Conservation (phyloP, 768 basidiomycete genomes). For the Rhizopogon salebrosus region DNA sequence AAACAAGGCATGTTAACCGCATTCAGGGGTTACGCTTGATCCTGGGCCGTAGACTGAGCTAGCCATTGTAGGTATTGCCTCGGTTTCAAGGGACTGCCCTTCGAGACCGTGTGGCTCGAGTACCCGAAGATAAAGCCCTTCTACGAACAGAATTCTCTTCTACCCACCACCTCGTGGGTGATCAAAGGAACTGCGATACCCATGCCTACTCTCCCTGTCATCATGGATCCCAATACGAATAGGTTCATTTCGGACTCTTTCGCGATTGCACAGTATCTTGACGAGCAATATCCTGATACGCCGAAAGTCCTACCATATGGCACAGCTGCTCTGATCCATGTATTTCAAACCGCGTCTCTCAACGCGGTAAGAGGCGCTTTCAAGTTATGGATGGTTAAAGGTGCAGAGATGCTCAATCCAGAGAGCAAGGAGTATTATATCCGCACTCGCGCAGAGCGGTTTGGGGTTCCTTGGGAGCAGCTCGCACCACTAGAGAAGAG, state of each 20-base stretch:
- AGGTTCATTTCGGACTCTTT: conserved; percentile 36
- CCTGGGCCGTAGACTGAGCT: neutral
- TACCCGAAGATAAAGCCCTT: conserved; percentile 41
- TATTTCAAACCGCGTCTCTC: conserved; percentile 17
- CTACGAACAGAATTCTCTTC: conserved; percentile 26
- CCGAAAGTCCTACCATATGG: conserved; percentile 33
- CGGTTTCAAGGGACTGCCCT: conserved; percentile 31
- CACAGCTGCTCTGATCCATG: conserved; percentile 27
- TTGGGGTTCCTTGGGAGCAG: conserved; percentile 36
- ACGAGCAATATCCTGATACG: conserved; percentile 41
- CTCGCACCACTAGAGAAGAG: conserved; percentile 15
- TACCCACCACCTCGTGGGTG: neutral
- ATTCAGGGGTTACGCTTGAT: neutral
- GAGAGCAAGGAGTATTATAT: conserved; percentile 35
- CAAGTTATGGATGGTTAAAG: conserved; percentile 19
- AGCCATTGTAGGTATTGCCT: conserved; percentile 19
- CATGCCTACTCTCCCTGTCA: conserved; percentile 41
- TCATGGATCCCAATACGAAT: conserved; percentile 41
- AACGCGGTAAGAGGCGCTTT: conserved; percentile 5
- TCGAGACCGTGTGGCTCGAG: conserved; percentile 48
- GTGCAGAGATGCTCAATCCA: conserved; percentile 23
- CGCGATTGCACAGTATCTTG: conserved; percentile 46
- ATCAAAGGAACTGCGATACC: conserved; percentile 21
- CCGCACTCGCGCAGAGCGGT: conserved; percentile 25
- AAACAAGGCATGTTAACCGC: conserved; percentile 22